These are phyloP conservation scores for Passiflora organensis DNA, from an alignment of 345 rosid genomes.

Conservation along the genomic window DNA sequence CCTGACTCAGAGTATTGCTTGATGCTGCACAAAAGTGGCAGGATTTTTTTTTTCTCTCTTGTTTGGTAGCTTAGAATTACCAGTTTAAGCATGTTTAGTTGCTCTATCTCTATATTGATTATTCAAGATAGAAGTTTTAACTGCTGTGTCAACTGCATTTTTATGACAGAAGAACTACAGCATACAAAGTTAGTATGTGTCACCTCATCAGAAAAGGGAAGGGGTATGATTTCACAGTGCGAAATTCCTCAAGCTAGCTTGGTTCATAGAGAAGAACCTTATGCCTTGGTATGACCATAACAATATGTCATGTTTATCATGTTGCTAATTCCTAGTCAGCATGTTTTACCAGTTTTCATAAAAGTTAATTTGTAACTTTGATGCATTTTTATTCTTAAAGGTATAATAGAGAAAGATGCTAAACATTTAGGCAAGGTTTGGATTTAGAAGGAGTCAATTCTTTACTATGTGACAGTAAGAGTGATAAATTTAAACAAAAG, in stretches of 20 bases:
- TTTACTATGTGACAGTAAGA: no score
- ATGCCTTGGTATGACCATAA: constrained; percentile 46
- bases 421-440: background rate
- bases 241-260: constrained; percentile 66
- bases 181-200: constrained; percentile 42
- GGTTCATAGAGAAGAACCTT: constrained; percentile 70
- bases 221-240: constrained; percentile 56
- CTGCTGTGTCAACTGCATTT: constrained; percentile 7
- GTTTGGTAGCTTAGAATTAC: background rate
- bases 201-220: constrained; percentile 58
- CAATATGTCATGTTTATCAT: background rate
- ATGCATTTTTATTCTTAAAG: background rate
- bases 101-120: background rate
- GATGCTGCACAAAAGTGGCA: background rate
- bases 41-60: background rate
- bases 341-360: background rate
- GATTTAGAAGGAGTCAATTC: background rate
- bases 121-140: constrained; percentile 4
- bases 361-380: background rate
- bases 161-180: constrained; percentile 36
- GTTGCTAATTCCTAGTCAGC: background rate
- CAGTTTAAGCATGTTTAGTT: background rate
- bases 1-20: background rate
- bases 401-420: background rate
- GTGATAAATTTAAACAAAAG: no score